Conservation (phyloP, 345 rosid genomes). For the Aquilaria sinensis region DNA sequence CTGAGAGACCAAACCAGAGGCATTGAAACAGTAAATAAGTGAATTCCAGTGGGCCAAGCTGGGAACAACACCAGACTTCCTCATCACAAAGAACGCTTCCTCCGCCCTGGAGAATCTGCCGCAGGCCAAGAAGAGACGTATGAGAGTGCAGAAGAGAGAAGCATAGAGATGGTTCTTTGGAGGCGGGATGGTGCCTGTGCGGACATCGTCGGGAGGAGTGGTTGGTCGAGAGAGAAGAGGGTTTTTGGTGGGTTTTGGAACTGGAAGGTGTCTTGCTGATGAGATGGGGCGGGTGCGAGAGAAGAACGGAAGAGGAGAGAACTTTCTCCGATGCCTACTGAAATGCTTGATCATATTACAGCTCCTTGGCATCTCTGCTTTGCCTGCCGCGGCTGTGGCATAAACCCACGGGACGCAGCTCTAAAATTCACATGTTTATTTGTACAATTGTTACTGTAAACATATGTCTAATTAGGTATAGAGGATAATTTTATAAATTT, state of each 20-base stretch:
- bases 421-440: too few species aligned
- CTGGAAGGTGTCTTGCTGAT: slow-evolving; percentile 14
- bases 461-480: too few species aligned
- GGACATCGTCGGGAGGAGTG: slow-evolving; percentile 2
- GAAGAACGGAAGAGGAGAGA: slow-evolving; percentile 17
- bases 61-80: slow-evolving; percentile 42
- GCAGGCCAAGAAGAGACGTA: slow-evolving; percentile 55
- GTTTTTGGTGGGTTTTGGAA: slow-evolving; percentile 2
- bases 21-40: slow-evolving; percentile 51
- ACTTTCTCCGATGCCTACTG: slow-evolving; percentile 7
- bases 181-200: slow-evolving; percentile 8
- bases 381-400: too few species aligned
- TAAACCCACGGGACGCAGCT: too few species aligned
- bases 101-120: slow-evolving; percentile 56
- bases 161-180: slow-evolving; percentile 37
- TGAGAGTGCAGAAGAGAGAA: slow-evolving; percentile 64
- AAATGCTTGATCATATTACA: slow-evolving; percentile 25
- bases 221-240: slow-evolving; percentile 4
- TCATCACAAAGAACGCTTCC: slow-evolving; percentile 55
- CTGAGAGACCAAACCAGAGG: slow-evolving; percentile 60
- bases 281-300: slow-evolving; percentile 26
- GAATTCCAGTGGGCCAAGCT: slow-evolving; percentile 46
- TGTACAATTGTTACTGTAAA: too few species aligned
- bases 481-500: too few species aligned
- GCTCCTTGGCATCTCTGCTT: too few species aligned